These are phyloP conservation scores for Saccharomyces hybrid DNA, from an alignment of 1,139 yeast species.

Conservation along the genomic window DNA sequence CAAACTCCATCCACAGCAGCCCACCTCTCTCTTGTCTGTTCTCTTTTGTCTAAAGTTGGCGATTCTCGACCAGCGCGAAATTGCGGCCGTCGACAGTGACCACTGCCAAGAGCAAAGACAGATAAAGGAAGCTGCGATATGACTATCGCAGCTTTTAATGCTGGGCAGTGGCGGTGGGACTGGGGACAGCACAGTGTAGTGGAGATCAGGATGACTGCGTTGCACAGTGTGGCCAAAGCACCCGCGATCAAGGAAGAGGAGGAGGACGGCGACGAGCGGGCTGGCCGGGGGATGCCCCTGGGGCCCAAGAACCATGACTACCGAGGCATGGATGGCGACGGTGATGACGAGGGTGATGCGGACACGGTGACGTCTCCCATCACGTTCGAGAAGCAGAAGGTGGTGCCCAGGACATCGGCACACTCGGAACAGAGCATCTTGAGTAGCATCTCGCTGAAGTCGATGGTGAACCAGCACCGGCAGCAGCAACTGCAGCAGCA, in stretches of 20 bases:
- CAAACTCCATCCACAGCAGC: no score
- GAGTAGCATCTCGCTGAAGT: conserved; percentile 51
- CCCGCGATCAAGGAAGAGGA: conserved; percentile 16
- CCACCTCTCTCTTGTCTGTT: not conserved
- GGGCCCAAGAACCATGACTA: conserved; percentile 1
- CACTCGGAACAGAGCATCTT: conserved; percentile 61
- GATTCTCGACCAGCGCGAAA: not conserved
- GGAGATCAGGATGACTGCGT: not conserved
- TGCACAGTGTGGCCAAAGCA: conserved; percentile 5
- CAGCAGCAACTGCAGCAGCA: conserved; percentile 9
- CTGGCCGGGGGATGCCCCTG: conserved; percentile 1
- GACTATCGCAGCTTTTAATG: not conserved
- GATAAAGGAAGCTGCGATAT: not conserved
- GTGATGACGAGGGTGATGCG: conserved; percentile 1
- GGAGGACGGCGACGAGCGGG: conserved; percentile 11
- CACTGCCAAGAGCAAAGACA: not conserved
- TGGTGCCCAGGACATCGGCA: conserved; percentile 44
- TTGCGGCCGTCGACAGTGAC: not conserved
- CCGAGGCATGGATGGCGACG: not conserved
- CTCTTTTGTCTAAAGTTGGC: not conserved
- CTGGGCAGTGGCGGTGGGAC: not conserved
- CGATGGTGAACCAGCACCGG: conserved; percentile 23
- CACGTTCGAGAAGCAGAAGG: conserved; percentile 45
- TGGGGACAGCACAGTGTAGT: not conserved
- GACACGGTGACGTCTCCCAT: conserved; percentile 15